Percentiles rank a stretch among this genome's conserved stretches.
Evolutionary conservation across 768 basidiomycete species (phyloP).

Genomic region (Boletus fagicola): DNA sequence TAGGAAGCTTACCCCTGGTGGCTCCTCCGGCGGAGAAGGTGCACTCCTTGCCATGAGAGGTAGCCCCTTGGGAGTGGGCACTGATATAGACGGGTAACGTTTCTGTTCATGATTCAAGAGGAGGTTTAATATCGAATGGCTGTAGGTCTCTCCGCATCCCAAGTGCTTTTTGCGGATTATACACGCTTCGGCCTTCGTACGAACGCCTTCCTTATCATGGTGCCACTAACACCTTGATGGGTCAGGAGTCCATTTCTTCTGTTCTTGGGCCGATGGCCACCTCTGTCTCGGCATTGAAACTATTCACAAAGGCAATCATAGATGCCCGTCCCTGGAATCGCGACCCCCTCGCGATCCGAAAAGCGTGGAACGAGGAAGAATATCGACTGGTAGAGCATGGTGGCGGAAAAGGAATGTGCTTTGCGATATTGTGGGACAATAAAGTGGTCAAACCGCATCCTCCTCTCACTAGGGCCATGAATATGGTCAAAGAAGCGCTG

Average conservation of each 20-base stretch:
- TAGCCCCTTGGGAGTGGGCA: constrained; percentile 63
- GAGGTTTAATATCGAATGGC: background rate
- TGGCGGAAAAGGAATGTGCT: constrained; percentile 48
- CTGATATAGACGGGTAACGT: constrained; percentile 73
- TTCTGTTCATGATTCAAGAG: background rate
- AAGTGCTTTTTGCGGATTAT: constrained; percentile 64
- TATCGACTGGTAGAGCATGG: constrained; percentile 64
- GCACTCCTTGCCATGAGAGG: constrained; percentile 61
- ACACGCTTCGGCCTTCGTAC: constrained; percentile 71
- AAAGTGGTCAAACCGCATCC: constrained; percentile 59
- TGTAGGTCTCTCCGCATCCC: constrained; percentile 73
- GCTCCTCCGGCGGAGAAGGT: constrained; percentile 86
- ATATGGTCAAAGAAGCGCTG: constrained; percentile 57
- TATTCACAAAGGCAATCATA: constrained; percentile 44
- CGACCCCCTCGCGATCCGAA: constrained; percentile 59
- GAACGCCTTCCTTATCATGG: constrained; percentile 70
- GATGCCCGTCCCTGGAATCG: constrained; percentile 55
- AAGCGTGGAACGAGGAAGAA: constrained; percentile 58
- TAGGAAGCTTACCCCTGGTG: constrained; percentile 68
- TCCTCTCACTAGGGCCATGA: constrained; percentile 61
- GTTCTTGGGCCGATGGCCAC: constrained; percentile 72
- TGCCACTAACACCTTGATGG: constrained; percentile 62
- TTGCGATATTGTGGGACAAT: constrained; percentile 69
- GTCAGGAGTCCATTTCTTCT: constrained; percentile 70
- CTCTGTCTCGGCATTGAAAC: constrained; percentile 62